phyloP scores from a whole-genome alignment of 1,284 basidiomycete genomes.

The Coniferiporia weirii region DNA sequence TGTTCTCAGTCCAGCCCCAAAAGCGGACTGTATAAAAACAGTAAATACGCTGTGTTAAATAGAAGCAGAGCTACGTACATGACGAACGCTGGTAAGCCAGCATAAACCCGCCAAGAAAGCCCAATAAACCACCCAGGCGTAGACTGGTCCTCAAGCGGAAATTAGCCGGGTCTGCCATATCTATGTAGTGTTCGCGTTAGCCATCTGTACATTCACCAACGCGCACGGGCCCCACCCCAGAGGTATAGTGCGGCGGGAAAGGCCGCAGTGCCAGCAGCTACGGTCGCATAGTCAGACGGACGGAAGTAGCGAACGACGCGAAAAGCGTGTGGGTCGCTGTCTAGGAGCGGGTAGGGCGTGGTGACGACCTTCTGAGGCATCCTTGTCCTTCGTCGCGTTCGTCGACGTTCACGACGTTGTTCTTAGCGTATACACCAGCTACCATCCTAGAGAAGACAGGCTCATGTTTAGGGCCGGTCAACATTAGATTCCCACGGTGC shows the following conservation, averaged over 20 bases:
- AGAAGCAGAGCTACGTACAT: constrained; percentile 45
- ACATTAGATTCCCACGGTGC: background rate
- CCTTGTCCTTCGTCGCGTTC: constrained; percentile 21
- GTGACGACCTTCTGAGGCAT: constrained; percentile 72
- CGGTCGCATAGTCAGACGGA: constrained; percentile 79
- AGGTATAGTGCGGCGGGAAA: constrained; percentile 73
- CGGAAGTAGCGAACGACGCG: constrained; percentile 91
- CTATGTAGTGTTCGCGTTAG: constrained; percentile 26
- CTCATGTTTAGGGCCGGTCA: background rate
- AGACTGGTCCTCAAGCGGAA: constrained; percentile 33
- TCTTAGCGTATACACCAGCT: background rate
- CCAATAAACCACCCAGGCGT: constrained; percentile 48
- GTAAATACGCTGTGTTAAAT: background rate
- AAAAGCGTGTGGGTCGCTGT: constrained; percentile 86
- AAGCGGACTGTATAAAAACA: constrained; percentile 68
- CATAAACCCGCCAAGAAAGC: constrained; percentile 87
- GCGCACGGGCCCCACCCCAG: constrained; percentile 51
- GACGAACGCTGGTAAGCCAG: constrained; percentile 90
- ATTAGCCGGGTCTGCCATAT: constrained; percentile 40
- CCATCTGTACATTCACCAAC: constrained; percentile 3
- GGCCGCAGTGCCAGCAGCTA: constrained; percentile 78
- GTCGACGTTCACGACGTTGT: background rate
- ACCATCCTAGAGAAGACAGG: background rate
- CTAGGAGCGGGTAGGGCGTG: constrained; percentile 81
- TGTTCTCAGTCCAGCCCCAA: constrained; percentile 96